A percentile compares a stretch with the other conserved stretches of the same genome.
phyloP scores from a whole-genome alignment of 2,329 filamentous ascomycete species.

The Diaporthe eres region DNA sequence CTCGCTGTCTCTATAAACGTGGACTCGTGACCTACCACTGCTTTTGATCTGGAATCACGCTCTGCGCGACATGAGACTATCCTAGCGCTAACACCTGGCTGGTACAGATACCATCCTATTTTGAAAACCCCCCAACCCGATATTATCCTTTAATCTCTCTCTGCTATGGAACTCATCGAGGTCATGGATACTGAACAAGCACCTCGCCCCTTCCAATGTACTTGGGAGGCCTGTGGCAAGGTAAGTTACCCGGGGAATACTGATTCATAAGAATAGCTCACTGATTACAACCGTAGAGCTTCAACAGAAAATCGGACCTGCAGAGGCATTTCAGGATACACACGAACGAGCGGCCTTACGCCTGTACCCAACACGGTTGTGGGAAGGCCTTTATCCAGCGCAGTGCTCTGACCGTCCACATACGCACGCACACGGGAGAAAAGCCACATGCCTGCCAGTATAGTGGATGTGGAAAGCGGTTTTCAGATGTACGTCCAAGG shows the following conservation, averaged over 20 bases:
- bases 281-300: conserved; percentile 65
- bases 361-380: conserved; percentile 71
- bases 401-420: conserved; percentile 79
- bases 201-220: conserved; percentile 74
- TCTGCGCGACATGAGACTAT: not conserved
- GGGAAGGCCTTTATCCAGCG: conserved; percentile 80
- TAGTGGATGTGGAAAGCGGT: conserved; percentile 75
- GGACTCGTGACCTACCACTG: not conserved
- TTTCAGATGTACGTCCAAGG: conserved; percentile 72
- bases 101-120: not conserved
- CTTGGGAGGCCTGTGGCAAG: conserved; percentile 74
- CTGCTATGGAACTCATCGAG: conserved; percentile 73
- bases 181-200: conserved; percentile 75
- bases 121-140: not conserved
- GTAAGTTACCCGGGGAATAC: conserved; percentile 54
- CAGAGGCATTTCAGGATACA: conserved; percentile 80
- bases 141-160: not conserved
- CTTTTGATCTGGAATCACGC: not conserved
- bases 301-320: conserved; percentile 80
- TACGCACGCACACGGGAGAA: conserved; percentile 79
- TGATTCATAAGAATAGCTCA: conserved; percentile 4
- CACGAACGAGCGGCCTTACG: conserved; percentile 78
- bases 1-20: too few relatives aligned
- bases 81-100: conserved; percentile 5
- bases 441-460: conserved; percentile 79